Base-by-base conservation (phyloP, 345 rosid species). In the Ailanthus altissimus region DNA sequence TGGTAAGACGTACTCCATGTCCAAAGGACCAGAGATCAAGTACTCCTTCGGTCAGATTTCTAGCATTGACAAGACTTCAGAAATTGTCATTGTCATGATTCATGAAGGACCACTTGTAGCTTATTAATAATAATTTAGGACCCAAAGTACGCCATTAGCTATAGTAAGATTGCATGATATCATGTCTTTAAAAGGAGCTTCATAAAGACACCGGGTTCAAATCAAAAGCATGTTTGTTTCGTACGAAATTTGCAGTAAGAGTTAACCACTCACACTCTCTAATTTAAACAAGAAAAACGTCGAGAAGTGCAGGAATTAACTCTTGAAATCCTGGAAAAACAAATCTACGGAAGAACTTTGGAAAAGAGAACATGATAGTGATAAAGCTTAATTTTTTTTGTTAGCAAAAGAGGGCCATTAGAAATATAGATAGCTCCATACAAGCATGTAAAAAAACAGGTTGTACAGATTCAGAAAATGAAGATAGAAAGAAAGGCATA, bases 151-250 rank as follows among this genome's bases (percentile, higher is more conserved):
- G 5, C 49, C n/a, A 71, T n/a, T 62, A 62, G 38, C 60, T 13
- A 20, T 13, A 20, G 50, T 7, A 32, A 50, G 21, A 23, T 64
- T 49, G 70, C 71, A 75, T 75, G 61, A 64, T 49, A 40, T 72
- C 36, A 47, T 25, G 23, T 47, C 40, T 60, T 32, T 1, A 32
- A 32, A 32, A 32, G 3, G 38, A 32, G 38, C 38, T 3, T 32
- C n/a, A 32, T 32, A 10, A 26, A 25, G 26, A 3, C 64, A 11
- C 7, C 40, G 26, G 64, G 38, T 25, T 26, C 64, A 26, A 26
- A 60, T 26, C 64, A 26, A 26, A 60, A 21, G 66, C 20, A 32
- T 32, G 43, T 32, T 32, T 62, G 42, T 32, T 36, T 61, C 8
- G 59, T n/a, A 54, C 59, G 59, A 54, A 7, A 54, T 54, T 54